Evolutionary conservation across 441 rosid genomes (phyloP), one percentile per base, ranked within the genome.

Genomic region (Populus hybrid): DNA sequence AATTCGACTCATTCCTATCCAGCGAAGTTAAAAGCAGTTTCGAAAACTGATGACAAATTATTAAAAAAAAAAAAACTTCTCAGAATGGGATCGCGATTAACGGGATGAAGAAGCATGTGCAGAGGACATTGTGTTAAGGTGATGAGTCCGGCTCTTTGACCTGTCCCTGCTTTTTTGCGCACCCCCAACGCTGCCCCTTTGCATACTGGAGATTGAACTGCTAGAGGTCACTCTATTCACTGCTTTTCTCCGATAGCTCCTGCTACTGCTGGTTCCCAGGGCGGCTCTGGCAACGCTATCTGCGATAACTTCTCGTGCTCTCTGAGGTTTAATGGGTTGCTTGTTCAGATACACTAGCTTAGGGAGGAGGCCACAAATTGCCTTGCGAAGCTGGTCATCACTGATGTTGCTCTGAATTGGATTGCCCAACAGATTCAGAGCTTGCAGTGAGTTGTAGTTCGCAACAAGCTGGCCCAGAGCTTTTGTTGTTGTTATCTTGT

Each of bases 391-490:
- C 87, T 91, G 97, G 34, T 95, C 97, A 1, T 94, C 94, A 2
- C 93, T 84, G 35, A 94, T 73, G 81, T 94, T 93, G 87, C 78
- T 92, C 81, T 89, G 98, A 46, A 94, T 82, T 20, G 97, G 97
- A 86, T 91, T 95, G 57, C 98, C 99, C 69, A 94, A 79, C 24
- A 95, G 88, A 82, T 92, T 95, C 57, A 95, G 70, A 73, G 97
- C 99, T 72, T 87, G 86, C 72, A 95, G 82, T n/a, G 99, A 86
- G 82, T 88, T 88, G 90, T 92, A 94, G 87, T 94, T 94, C 4
- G 97, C 94, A 38, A 94, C 98, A 21, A 95, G 93, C 88, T 94
- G 99, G 12, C 97, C 97, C 10, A 95, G 85, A 28, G 94, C 91
- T 82, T 91, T 92, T 6, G 92, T 80, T 69, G 99, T 94, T 20